phyloP scores from a whole-genome alignment of 768 basidiomycete species.

The Kwoniella dendrophila region DNA sequence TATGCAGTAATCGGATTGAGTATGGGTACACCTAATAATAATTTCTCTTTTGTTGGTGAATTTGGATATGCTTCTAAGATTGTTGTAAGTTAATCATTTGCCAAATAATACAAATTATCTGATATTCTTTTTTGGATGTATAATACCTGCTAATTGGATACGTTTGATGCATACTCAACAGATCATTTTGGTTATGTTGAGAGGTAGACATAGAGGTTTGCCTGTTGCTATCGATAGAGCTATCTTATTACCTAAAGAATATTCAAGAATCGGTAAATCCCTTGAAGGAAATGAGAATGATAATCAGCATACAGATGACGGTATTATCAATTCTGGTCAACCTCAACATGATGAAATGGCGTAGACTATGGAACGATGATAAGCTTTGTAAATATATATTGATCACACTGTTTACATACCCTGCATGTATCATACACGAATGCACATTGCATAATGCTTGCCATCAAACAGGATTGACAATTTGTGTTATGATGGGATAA shows the following conservation, averaged over 20 bases:
- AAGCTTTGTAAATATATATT: too few species aligned
- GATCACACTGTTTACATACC: too few species aligned
- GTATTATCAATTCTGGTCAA: too few species aligned
- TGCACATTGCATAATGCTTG: too few species aligned
- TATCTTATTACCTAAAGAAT: slow-evolving; percentile 42
- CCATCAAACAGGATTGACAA: too few species aligned
- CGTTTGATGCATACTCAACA: not conserved
- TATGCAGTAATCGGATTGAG: slow-evolving; percentile 49
- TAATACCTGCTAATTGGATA: not conserved
- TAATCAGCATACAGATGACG: not conserved
- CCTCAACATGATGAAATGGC: too few species aligned
- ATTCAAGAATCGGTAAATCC: slow-evolving; percentile 29
- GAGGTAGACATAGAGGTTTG: slow-evolving; percentile 48
- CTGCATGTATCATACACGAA: too few species aligned
- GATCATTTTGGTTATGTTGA: slow-evolving; percentile 37
- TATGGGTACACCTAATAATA: slow-evolving; percentile 47
- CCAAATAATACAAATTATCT: not conserved
- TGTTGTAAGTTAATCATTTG: slow-evolving; percentile 35
- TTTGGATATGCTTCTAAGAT: slow-evolving; percentile 45
- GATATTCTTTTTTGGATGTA: not conserved
- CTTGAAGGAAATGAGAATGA: not conserved
- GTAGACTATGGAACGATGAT: too few species aligned
- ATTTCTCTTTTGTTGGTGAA: slow-evolving; percentile 43
- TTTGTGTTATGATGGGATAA: too few species aligned
- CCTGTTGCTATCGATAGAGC: slow-evolving; percentile 51